Conservation (phyloP, 331 rosid genomes). For the Quercus lobata region DNA sequence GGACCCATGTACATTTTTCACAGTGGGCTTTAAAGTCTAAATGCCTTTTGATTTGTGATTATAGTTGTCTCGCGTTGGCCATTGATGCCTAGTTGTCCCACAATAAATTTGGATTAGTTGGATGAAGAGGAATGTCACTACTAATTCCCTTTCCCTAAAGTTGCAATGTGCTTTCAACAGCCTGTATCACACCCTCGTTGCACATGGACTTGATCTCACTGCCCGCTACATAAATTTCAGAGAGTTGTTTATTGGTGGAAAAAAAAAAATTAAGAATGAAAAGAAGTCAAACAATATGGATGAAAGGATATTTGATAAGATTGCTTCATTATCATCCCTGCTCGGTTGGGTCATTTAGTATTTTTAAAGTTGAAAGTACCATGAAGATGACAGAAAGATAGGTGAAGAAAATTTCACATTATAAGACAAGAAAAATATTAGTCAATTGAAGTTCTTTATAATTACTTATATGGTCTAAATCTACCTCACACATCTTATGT, state of each 20-base stretch:
- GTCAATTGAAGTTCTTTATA: no score
- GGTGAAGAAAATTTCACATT: no score
- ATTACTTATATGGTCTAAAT: no score
- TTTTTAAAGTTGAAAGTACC: no score
- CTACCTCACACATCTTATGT: no score
- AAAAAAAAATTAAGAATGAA: no score
- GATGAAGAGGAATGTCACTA: neutral
- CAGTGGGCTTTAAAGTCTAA: no score
- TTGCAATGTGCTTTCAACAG: neutral
- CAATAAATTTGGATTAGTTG: neutral
- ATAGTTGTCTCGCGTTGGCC: neutral
- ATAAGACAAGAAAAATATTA: neutral
- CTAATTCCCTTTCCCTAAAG: neutral
- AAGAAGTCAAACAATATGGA: neutral
- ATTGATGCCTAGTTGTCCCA: neutral
- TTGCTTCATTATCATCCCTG: no score
- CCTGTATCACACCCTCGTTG: neutral
- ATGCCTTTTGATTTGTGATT: neutral
- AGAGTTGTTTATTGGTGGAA: neutral
- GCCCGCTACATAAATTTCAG: neutral
- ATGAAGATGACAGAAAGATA: no score
- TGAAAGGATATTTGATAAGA: no score
- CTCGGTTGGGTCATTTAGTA: no score
- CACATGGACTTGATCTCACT: neutral
- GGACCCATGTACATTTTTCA: neutral